Evolutionary conservation across 768 basidiomycete genomes (phyloP).

Genomic region (Termitomyces sp.): DNA sequence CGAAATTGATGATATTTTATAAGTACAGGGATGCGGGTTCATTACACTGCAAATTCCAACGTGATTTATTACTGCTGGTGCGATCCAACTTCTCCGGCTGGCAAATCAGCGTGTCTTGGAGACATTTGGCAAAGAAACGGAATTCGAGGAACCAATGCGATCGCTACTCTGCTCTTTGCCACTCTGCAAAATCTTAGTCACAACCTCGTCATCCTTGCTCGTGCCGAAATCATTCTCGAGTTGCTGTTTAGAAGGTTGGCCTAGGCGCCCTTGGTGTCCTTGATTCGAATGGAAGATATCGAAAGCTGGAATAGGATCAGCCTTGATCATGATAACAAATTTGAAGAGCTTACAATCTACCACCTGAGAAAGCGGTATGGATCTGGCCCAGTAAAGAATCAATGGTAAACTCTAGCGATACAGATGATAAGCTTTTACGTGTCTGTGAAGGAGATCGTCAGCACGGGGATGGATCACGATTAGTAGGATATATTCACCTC

Average conservation of each 20-base stretch:
- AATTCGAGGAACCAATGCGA: slow-evolving; percentile 27
- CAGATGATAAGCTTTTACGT: slow-evolving; percentile 44
- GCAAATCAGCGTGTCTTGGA: slow-evolving; percentile 16
- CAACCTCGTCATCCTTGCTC: slow-evolving; percentile 60
- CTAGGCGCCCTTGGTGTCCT: slow-evolving; percentile 75
- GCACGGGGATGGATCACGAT: slow-evolving; percentile 14
- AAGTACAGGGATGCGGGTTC: background rate
- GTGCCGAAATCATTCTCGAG: slow-evolving; percentile 72
- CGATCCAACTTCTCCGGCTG: background rate
- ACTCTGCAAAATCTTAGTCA: slow-evolving; percentile 54
- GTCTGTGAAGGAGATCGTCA: slow-evolving; percentile 39
- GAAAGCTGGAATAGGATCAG: slow-evolving; percentile 48
- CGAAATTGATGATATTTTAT: background rate
- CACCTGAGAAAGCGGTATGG: slow-evolving; percentile 69
- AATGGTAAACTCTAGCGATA: slow-evolving; percentile 1
- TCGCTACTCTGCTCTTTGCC: slow-evolving; percentile 59
- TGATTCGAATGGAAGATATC: slow-evolving; percentile 66
- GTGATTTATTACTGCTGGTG: background rate
- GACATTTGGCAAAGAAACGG: slow-evolving; percentile 16
- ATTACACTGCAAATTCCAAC: background rate
- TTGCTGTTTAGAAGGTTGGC: slow-evolving; percentile 77
- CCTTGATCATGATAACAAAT: background rate
- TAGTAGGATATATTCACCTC: slow-evolving; percentile 48
- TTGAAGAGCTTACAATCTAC: slow-evolving; percentile 64
- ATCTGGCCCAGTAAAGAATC: slow-evolving; percentile 31